Evolutionary conservation across 208 protist genomes (phyloP).

Genomic region (Crithidia bombi): DNA sequence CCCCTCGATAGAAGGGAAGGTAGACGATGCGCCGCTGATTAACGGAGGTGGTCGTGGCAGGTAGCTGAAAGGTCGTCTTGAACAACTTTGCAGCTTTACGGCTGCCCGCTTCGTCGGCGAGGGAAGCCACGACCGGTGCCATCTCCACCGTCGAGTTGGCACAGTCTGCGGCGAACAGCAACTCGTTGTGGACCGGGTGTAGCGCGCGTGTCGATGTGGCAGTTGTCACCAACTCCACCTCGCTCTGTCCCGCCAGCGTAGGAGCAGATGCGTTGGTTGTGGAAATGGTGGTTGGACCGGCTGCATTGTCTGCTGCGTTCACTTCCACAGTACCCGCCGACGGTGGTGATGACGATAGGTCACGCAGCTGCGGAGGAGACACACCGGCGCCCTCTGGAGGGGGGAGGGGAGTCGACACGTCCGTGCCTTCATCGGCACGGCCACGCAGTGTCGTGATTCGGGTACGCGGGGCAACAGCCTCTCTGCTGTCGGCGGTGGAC

Average conservation of each 20-base stretch:
- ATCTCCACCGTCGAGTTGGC: neutral
- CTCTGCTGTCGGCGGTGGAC: too few species aligned
- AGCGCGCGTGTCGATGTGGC: neutral
- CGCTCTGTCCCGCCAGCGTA: neutral
- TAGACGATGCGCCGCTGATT: neutral
- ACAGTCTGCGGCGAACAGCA: slow-evolving; percentile 30
- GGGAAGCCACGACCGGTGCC: neutral
- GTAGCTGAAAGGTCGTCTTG: slow-evolving; percentile 32
- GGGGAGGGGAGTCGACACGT: too few species aligned
- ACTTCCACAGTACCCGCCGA: neutral
- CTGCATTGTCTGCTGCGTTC: neutral
- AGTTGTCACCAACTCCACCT: neutral
- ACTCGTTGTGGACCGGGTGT: slow-evolving; percentile 11
- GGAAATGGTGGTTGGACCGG: neutral
- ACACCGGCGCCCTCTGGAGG: too few species aligned
- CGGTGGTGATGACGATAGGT: neutral
- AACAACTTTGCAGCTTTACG: slow-evolving; percentile 33
- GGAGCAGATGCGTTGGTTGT: neutral
- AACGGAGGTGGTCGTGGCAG: slow-evolving; percentile 14
- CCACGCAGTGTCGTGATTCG: too few species aligned
- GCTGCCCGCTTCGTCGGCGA: slow-evolving; percentile 8
- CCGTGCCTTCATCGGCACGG: too few species aligned
- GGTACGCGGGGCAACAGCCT: too few species aligned
- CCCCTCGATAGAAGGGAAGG: slow-evolving; percentile 41
- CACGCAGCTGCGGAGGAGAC: too few species aligned